phyloP scores from a whole-genome alignment of 2,329 filamentous ascomycete species.

The Diaporthe citriasiana region DNA sequence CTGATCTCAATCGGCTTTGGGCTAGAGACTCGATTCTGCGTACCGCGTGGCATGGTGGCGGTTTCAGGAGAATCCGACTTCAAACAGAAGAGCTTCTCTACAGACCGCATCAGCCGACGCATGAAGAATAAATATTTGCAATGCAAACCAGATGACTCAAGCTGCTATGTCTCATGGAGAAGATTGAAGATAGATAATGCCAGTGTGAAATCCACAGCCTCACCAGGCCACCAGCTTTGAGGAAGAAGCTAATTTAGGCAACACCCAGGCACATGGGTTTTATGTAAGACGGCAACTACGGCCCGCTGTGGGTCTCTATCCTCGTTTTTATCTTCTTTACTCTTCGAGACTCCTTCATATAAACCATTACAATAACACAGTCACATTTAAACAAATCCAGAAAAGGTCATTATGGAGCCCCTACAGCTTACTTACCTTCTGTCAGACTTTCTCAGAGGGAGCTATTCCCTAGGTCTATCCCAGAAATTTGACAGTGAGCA shows the following conservation, averaged over 20 bases:
- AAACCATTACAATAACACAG: no score
- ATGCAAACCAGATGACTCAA: neutral
- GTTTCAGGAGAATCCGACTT: neutral
- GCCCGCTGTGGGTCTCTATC: no score
- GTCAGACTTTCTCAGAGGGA: no score
- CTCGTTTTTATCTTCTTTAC: no score
- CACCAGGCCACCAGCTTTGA: neutral
- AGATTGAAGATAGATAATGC: neutral
- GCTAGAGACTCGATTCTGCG: neutral
- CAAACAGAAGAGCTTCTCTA: neutral
- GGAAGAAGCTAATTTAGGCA: neutral
- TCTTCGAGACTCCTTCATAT: no score
- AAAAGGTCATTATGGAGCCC: no score
- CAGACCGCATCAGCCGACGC: neutral
- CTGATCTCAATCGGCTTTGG: neutral
- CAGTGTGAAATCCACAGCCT: neutral
- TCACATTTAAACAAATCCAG: no score
- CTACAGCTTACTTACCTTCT: no score
- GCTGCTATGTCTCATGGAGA: no score
- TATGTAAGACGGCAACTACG: no score
- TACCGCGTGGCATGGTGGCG: neutral
- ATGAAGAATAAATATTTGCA: neutral
- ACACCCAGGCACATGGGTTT: neutral
- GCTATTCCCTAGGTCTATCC: no score
- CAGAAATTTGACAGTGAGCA: no score